Evolutionary conservation across 2,329 filamentous ascomycete species (phyloP), one percentile per base, ranked within the genome.

Genomic region (Fusarium globosum): DNA sequence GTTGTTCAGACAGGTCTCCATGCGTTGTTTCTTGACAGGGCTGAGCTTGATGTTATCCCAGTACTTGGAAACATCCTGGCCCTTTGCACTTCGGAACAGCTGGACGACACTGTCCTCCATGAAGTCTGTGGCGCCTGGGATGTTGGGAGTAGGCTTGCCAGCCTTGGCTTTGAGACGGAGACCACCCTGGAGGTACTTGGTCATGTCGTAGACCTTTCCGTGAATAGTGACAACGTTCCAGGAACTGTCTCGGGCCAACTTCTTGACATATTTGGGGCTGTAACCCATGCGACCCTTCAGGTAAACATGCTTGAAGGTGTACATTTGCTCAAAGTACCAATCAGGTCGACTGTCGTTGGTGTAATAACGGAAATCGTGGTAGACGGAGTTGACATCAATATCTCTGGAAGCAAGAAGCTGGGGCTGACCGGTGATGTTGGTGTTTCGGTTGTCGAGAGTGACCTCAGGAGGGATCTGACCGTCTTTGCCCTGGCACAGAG

Each of bases 291-390:
- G 92, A 55, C 96, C 96, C 82, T 97, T 97, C 83, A 93, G 92
- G 86, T 93, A 98, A 75, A 91, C 92, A 38, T 89, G 83, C 76
- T 92, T 93, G 60, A 99, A 85, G 81, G 91, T 90, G 38, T 91
- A 87, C 88, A 98, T 94, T 81, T 95, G 91, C 83, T 99, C 94
- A 65, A 88, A 92, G 84, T 96, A 98, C 96, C 96, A 99, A 80
- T 97, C 94, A 4, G 92, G 91, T 16, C 95, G 92, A 57, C 89
- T 92, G 79, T 97, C 94, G 74, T 95, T 94, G 39, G 89, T 94
- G 79, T 90, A 95, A 79, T 88, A 91, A 67, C 96, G 91, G 89
- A 99, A 99, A 81, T 99, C 96, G 79, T 99, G 96, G 80, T 97
- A 99, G 71, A 89, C 85, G 28, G 91, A 86, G 79, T 98, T 97